These are phyloP conservation scores for Blastobotrys peoriensis DNA, from an alignment of 805 yeast species.

Conservation along the genomic window DNA sequence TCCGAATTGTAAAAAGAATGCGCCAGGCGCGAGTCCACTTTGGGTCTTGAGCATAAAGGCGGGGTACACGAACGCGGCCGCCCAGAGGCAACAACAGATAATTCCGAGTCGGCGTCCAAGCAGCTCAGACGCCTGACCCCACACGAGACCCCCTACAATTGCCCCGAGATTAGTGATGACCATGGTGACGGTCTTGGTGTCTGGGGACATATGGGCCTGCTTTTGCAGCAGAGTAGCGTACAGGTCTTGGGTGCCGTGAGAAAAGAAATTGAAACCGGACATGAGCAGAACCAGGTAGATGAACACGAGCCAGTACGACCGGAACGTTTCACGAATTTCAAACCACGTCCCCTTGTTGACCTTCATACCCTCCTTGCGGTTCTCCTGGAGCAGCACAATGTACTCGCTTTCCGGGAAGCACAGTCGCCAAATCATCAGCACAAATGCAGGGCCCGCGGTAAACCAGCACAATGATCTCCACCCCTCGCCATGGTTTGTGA, in stretches of 20 bases:
- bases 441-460: conserved; percentile 55
- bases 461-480: conserved; percentile 75
- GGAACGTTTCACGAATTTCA: conserved; percentile 28
- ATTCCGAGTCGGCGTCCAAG: conserved; percentile 57
- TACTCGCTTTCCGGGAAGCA: conserved; percentile 53
- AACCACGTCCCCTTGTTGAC: conserved; percentile 18
- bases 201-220: conserved; percentile 41
- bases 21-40: conserved; percentile 49
- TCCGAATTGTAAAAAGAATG: conserved; percentile 55
- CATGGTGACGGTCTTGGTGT: conserved; percentile 52
- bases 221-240: conserved; percentile 55
- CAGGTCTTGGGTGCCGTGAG: conserved; percentile 70
- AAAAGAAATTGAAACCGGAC: conserved; percentile 64
- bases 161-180: conserved; percentile 63
- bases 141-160: conserved; percentile 52
- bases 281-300: conserved; percentile 52
- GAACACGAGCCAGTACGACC: conserved; percentile 53
- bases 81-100: conserved; percentile 42
- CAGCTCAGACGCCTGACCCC: conserved; percentile 52
- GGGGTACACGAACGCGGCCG: conserved; percentile 58
- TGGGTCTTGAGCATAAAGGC: conserved; percentile 41
- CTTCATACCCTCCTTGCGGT: background rate
- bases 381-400: conserved; percentile 31
- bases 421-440: conserved; percentile 53
- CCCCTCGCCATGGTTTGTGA: conserved; percentile 43